Percentiles rank a stretch among this genome's conserved stretches.
phyloP scores from a whole-genome alignment of 371 early-diverging fungal species.

The Mortierella sp. region DNA sequence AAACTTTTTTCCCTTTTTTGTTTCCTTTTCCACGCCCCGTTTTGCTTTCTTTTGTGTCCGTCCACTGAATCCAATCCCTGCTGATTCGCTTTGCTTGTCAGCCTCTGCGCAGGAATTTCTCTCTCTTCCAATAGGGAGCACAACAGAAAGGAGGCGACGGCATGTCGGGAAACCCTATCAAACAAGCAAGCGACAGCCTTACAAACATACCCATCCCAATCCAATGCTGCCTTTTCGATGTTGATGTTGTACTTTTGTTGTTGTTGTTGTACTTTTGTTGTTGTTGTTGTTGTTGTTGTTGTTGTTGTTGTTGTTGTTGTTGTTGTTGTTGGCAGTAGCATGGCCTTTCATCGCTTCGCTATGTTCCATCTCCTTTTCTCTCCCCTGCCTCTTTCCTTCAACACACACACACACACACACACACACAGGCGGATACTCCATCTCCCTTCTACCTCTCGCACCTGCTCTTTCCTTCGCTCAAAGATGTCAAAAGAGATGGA shows the following conservation, averaged over 20 bases:
- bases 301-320: background rate
- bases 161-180: slow-evolving; percentile 12
- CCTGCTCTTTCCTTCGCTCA: background rate
- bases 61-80: background rate
- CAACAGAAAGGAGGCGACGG: background rate
- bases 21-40: background rate
- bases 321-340: background rate
- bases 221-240: background rate
- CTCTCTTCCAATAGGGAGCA: background rate
- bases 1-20: background rate
- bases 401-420: no score
- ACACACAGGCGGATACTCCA: background rate
- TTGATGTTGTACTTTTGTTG: background rate
- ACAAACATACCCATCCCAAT: background rate
- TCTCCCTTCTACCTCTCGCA: background rate
- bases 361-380: slow-evolving; percentile 1
- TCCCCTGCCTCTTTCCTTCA: background rate
- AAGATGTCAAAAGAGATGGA: background rate
- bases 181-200: background rate
- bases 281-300: no score
- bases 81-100: background rate
- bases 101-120: background rate
- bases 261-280: background rate
- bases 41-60: background rate
- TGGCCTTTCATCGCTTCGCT: background rate